These are phyloP conservation scores for Dactylellina haptotyla DNA, from an alignment of 2,329 filamentous ascomycete species.

Conservation along the genomic window DNA sequence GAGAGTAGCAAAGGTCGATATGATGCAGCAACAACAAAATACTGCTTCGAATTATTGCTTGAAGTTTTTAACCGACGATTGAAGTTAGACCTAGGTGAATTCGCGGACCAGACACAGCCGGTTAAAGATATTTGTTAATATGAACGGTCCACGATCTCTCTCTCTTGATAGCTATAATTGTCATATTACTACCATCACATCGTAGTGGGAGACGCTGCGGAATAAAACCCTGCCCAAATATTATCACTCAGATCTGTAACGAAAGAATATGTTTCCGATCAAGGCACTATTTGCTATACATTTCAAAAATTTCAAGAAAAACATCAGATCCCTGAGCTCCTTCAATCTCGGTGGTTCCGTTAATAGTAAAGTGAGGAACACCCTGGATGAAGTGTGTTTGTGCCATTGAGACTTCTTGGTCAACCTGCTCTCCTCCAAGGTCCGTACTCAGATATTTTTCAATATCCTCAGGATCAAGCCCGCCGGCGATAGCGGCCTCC, in stretches of 20 bases:
- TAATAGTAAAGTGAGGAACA: conserved; percentile 80
- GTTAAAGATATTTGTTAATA: conserved; percentile 79
- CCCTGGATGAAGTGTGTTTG: conserved; percentile 69
- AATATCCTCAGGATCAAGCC: conserved; percentile 67
- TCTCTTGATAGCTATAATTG: too few relatives aligned
- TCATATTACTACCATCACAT: too few relatives aligned
- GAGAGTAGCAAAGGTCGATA: conserved; percentile 94
- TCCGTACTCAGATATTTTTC: conserved; percentile 61
- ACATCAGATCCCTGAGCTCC: conserved; percentile 76
- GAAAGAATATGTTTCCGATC: neutral
- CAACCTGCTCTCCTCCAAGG: conserved; percentile 69
- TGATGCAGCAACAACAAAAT: conserved; percentile 83
- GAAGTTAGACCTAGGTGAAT: conserved; percentile 79
- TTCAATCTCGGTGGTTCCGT: conserved; percentile 73
- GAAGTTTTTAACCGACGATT: conserved; percentile 84
- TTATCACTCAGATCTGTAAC: too few relatives aligned
- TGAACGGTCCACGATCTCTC: too few relatives aligned
- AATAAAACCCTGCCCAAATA: too few relatives aligned
- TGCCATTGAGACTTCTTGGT: conserved; percentile 68
- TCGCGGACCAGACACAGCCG: conserved; percentile 70
- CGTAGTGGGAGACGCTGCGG: too few relatives aligned
- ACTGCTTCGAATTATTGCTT: conserved; percentile 89
- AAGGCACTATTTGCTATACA: neutral
- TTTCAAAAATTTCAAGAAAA: conserved; percentile 74
- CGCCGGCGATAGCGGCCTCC: conserved; percentile 67